phyloP scores from a whole-genome alignment of 331 rosid species.

The Quercus phellos region DNA sequence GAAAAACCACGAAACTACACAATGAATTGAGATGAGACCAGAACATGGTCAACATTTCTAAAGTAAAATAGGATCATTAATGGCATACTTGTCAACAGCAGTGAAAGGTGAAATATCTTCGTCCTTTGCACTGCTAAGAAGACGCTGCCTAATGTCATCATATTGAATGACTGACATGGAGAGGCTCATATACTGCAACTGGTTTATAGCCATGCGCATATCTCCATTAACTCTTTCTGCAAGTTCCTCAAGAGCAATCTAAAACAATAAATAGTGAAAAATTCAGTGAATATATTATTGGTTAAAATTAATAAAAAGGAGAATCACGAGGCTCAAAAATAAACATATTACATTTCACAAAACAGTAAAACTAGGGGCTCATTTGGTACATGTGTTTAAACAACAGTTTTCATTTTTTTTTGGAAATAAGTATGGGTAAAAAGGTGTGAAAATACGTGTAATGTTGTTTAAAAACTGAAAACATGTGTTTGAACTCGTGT shows the following conservation, averaged over 20 bases:
- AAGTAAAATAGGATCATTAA: neutral
- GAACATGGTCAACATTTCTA: neutral
- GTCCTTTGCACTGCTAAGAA: slow-evolving; percentile 73
- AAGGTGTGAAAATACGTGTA: no score
- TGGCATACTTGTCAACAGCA: slow-evolving; percentile 86
- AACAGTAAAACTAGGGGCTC: neutral
- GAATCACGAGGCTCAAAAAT: neutral
- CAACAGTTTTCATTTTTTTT: no score
- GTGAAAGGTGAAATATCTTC: slow-evolving; percentile 96
- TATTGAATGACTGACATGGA: slow-evolving; percentile 77
- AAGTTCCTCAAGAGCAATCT: slow-evolving; percentile 94
- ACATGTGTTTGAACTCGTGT: no score
- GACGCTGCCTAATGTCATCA: slow-evolving; percentile 77
- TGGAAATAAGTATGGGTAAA: no score
- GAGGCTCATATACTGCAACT: slow-evolving; percentile 89
- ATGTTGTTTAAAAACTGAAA: no score
- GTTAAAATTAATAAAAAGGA: neutral
- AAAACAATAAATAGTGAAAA: slow-evolving; percentile 8
- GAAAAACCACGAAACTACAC: neutral
- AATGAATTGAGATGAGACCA: neutral
- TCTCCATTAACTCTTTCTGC: slow-evolving; percentile 93
- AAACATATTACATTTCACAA: neutral
- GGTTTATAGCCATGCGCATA: slow-evolving; percentile 94
- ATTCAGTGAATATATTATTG: slow-evolving; percentile 3
- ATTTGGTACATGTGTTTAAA: no score